A percentile compares a stretch with the other conserved stretches of the same genome.
phyloP scores from a whole-genome alignment of 441 rosid species.

The Croton laevigatus region DNA sequence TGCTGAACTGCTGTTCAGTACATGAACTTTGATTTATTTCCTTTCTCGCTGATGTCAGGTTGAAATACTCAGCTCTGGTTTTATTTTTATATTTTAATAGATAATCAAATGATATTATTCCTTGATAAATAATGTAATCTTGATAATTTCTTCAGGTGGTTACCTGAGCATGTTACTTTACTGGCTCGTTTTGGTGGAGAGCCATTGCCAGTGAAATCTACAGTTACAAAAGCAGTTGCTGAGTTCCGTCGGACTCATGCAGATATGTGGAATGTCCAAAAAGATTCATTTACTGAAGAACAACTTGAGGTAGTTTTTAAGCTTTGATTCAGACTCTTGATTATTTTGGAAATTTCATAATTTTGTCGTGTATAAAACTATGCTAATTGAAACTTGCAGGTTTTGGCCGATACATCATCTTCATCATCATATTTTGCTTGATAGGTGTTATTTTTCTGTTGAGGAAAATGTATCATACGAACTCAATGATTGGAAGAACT shows the following conservation, averaged over 20 bases:
- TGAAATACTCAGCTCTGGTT: not conserved
- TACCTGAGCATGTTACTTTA: constrained; percentile 88
- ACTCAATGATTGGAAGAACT: constrained; percentile 22
- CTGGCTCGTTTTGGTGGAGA: constrained; percentile 85
- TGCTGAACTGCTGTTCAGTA: not conserved
- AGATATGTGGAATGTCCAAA: constrained; percentile 95
- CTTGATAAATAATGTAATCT: not conserved
- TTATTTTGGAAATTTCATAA: not conserved
- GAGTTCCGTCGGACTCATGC: constrained; percentile 99
- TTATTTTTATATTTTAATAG: not conserved
- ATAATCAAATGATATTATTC: not conserved
- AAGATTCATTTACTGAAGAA: constrained; percentile 87
- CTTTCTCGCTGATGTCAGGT: not conserved
- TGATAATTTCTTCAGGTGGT: constrained; percentile 52
- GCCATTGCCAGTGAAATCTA: constrained; percentile 88
- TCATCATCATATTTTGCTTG: constrained; percentile 96
- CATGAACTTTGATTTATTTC: not conserved
- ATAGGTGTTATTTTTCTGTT: constrained; percentile 23
- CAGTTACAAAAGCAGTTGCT: constrained; percentile 95
- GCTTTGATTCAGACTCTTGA: not conserved
- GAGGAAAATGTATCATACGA: constrained; percentile 22
- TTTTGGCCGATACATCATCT: constrained; percentile 93
- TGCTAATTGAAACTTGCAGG: constrained; percentile 45
- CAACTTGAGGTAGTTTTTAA: constrained; percentile 84
- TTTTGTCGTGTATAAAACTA: constrained; percentile 10